Conservation (phyloP, 495 filamentous ascomycete species). For the Pseudotulostoma volvatum region DNA sequence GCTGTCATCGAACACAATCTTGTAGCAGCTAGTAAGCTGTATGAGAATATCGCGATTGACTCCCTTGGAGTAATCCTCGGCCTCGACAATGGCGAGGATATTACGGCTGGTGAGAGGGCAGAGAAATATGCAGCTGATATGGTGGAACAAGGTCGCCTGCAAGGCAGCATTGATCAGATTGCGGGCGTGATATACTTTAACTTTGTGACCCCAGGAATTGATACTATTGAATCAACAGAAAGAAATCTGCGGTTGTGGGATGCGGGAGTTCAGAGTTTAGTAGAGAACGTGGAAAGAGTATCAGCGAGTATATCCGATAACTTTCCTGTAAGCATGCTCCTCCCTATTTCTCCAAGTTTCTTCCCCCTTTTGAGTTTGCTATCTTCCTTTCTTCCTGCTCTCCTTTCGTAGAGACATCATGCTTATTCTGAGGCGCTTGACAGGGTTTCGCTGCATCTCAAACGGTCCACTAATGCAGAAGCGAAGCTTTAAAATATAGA, state of each 20-base stretch:
- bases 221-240: slow-evolving; percentile 30
- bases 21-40: slow-evolving; percentile 67
- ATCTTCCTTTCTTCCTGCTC: background rate
- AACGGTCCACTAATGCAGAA: slow-evolving; percentile 13
- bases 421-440: background rate
- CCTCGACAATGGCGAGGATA: slow-evolving; percentile 27
- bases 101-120: slow-evolving; percentile 54
- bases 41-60: slow-evolving; percentile 74
- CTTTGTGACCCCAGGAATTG: slow-evolving; percentile 42
- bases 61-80: slow-evolving; percentile 63
- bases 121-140: slow-evolving; percentile 86
- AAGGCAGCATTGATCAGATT: slow-evolving; percentile 88
- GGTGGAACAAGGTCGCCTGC: slow-evolving; percentile 83
- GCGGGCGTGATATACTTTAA: slow-evolving; percentile 77
- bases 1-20: slow-evolving; percentile 95
- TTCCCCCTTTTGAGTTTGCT: background rate
- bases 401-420: background rate
- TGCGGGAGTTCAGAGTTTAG: slow-evolving; percentile 62
- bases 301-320: slow-evolving; percentile 32
- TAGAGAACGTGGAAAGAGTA: slow-evolving; percentile 79
- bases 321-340: slow-evolving; percentile 21
- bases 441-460: slow-evolving; percentile 10
- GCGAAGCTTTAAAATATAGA: too few relatives aligned
- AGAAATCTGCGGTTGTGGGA: slow-evolving; percentile 76
- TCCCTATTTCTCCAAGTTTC: background rate